phyloP scores from a whole-genome alignment of 768 basidiomycete genomes.

The Boletus vermiculosoides region DNA sequence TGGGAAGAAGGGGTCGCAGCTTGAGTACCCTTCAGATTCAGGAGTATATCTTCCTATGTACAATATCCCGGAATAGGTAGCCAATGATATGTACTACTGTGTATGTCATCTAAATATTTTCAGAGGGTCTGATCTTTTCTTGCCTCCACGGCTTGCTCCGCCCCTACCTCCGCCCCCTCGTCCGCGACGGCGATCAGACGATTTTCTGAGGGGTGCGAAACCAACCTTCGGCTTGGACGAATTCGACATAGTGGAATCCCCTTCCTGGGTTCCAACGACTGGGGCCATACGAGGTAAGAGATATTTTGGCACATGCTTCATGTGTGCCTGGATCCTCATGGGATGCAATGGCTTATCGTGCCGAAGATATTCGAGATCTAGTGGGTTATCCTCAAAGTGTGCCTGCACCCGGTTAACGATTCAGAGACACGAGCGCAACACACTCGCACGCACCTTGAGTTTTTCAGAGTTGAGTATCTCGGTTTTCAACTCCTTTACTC shows the following conservation, averaged over 20 bases:
- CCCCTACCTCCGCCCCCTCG: conserved; percentile 50
- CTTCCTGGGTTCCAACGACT: conserved; percentile 42
- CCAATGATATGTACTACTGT: background rate
- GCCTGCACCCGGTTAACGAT: conserved; percentile 51
- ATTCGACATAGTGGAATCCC: conserved; percentile 15
- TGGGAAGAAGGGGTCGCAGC: conserved; percentile 66
- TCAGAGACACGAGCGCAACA: background rate
- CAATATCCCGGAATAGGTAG: background rate
- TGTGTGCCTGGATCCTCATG: conserved; percentile 84
- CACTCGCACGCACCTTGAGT: conserved; percentile 66
- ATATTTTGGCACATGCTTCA: conserved; percentile 95
- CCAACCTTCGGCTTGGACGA: conserved; percentile 35
- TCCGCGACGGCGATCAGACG: conserved; percentile 45
- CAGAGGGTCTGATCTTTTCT: conserved; percentile 78
- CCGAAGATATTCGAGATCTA: conserved; percentile 86
- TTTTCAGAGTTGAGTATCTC: conserved; percentile 96
- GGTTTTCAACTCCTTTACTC: conserved; percentile 88
- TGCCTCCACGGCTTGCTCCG: conserved; percentile 38
- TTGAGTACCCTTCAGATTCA: conserved; percentile 7
- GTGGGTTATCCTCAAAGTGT: conserved; percentile 96
- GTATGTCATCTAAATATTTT: conserved; percentile 59
- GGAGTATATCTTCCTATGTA: conserved; percentile 5
- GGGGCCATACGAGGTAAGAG: conserved; percentile 72
- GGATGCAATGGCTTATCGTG: conserved; percentile 96
- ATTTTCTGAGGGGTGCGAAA: conserved; percentile 76